Evolutionary conservation across 148 eudicot species (phyloP), one percentile per base, ranked within the genome.

Genomic region (Amaranthus hypochondriacus): DNA sequence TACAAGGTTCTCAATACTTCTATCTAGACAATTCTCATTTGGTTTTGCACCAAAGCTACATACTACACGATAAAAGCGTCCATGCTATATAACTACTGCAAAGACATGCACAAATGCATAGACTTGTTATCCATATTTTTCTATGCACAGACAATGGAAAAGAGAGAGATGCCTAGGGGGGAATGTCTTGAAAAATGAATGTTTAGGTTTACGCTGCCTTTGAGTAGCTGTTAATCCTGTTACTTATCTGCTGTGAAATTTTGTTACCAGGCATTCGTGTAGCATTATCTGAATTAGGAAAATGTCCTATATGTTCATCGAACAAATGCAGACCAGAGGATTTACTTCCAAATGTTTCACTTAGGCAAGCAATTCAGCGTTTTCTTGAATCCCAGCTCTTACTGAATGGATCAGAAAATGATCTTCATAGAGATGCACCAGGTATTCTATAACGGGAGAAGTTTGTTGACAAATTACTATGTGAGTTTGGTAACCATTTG

Each of bases 281-380:
- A 56, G 86, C 80, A 8, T 83, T 90, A 65, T 15, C 63, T 47
- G 77, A 76, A 59, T 78, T 76, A 77, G 79, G 76, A 51, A 87
- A 73, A 77, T 90, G 92, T 82, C 96, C 96, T 18, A 84, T 78
- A 74, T 90, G 92, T 57, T 88, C 76, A 48, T 87, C 92, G 42
- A 69, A 68, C 71, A 88, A 81, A 83, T 87, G 86, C 82, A 85
- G 75, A 60, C 84, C 83, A 13, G 79, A 77, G 47, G 75, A 88
- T 79, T 76, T 90, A 79, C 83, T 88, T 46, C 96, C 96, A 62
- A 90, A 90, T 80, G 66, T 88, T 75, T 85, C 92, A 51, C 87
- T 90, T 62, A 84, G 89, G 80, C 89, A 90, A 64, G 86, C 89
- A 54, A 87, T 87, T 42, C 81, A 85, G 72, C 85, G 83, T 71